Percentiles rank a stretch among this genome's conserved stretches.
Conservation (phyloP, 2,329 filamentous ascomycete species). For the Alternaria alternata region DNA sequence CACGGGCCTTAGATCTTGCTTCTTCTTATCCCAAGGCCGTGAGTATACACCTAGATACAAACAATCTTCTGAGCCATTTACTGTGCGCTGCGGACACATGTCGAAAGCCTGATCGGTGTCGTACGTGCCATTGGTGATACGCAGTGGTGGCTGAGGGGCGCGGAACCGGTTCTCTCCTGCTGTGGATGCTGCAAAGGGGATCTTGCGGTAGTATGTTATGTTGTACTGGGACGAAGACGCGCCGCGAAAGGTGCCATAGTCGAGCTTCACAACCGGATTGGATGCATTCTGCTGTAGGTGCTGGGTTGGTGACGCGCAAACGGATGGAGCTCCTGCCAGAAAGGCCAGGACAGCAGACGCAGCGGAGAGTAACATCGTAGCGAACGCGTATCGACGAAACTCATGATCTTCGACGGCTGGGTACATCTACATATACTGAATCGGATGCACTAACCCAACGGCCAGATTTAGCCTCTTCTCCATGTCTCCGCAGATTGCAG, state of each 20-base stretch:
- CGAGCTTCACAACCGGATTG: slow-evolving; percentile 37
- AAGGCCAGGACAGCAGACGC: slow-evolving; percentile 12
- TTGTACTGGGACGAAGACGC: slow-evolving; percentile 62
- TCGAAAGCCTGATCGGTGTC: slow-evolving; percentile 64
- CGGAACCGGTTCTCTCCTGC: slow-evolving; percentile 67
- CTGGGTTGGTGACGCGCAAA: slow-evolving; percentile 19
- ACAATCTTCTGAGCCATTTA: slow-evolving; percentile 66
- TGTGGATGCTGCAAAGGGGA: slow-evolving; percentile 68
- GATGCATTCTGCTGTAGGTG: slow-evolving; percentile 16
- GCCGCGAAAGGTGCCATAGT: slow-evolving; percentile 59
- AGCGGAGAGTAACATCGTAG: slow-evolving; percentile 24
- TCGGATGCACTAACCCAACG: background rate
- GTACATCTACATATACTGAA: background rate
- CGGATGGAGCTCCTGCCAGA: slow-evolving; percentile 12
- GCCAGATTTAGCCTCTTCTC: slow-evolving; percentile 32
- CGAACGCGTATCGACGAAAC: background rate
- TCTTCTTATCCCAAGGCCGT: slow-evolving; percentile 60
- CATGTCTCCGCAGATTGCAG: slow-evolving; percentile 35
- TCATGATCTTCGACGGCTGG: background rate
- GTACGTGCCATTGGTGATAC: slow-evolving; percentile 60
- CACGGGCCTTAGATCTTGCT: slow-evolving; percentile 60
- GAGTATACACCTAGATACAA: slow-evolving; percentile 68
- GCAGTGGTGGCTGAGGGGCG: slow-evolving; percentile 64
- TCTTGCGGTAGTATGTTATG: slow-evolving; percentile 67
- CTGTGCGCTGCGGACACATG: slow-evolving; percentile 66